These are phyloP conservation scores for Ustilago nuda DNA, from an alignment of 1,284 basidiomycete species.

Conservation along the genomic window DNA sequence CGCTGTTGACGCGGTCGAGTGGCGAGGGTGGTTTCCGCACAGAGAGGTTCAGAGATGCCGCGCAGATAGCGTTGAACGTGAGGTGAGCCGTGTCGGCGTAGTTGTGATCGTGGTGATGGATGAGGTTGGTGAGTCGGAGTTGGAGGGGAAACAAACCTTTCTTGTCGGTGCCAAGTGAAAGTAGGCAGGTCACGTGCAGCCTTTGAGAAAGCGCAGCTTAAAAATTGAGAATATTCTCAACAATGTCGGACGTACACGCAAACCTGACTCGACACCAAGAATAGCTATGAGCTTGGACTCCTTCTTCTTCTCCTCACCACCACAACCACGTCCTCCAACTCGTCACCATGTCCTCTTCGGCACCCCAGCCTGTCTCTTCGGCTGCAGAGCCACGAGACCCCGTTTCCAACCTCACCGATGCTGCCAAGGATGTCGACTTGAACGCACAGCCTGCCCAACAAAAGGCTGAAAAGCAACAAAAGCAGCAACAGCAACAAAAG, in stretches of 20 bases:
- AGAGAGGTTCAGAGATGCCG: too few relatives aligned
- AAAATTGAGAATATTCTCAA: background rate
- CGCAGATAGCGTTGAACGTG: background rate
- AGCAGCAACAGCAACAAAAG: slow-evolving; percentile 41
- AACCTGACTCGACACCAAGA: slow-evolving; percentile 17
- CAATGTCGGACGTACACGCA: slow-evolving; percentile 2
- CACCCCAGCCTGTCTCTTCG: slow-evolving; percentile 55
- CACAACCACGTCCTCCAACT: background rate
- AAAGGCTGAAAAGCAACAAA: slow-evolving; percentile 31
- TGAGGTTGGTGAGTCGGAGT: background rate
- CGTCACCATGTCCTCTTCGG: slow-evolving; percentile 42
- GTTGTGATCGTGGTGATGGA: background rate
- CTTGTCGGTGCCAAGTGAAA: slow-evolving; percentile 7
- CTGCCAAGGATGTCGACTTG: slow-evolving; percentile 43
- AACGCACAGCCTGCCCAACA: slow-evolving; percentile 30
- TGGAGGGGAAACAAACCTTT: too few relatives aligned
- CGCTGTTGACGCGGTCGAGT: background rate
- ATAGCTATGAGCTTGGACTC: slow-evolving; percentile 15
- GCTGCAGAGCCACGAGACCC: slow-evolving; percentile 52
- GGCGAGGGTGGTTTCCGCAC: too few relatives aligned
- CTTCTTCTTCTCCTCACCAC: background rate
- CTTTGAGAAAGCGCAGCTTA: background rate
- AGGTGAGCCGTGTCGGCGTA: background rate
- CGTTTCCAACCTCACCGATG: slow-evolving; percentile 50
- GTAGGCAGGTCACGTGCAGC: slow-evolving; percentile 30